phyloP scores from a whole-genome alignment of 768 basidiomycete species.

The Termitomyces sp. region DNA sequence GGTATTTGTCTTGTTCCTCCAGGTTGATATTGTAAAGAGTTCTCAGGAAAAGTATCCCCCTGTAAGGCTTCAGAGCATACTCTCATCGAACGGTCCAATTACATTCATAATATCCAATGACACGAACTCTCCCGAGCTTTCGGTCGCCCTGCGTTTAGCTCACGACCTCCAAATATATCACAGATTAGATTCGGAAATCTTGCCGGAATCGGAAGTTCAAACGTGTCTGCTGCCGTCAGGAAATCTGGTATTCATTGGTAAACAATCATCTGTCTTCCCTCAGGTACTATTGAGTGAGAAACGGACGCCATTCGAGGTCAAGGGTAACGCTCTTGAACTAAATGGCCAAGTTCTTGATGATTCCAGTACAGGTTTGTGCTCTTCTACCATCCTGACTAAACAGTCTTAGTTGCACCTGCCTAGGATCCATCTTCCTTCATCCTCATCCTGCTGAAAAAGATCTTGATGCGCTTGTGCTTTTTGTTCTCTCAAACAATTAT shows the following conservation, averaged over 20 bases:
- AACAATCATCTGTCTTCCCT: conserved; percentile 27
- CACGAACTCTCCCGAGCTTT: conserved; percentile 28
- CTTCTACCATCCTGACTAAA: background rate
- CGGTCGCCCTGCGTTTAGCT: conserved; percentile 59
- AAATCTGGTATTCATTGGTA: conserved; percentile 58
- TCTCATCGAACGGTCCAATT: conserved; percentile 49
- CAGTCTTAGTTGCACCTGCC: background rate
- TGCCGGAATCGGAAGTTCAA: conserved; percentile 34
- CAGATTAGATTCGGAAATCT: conserved; percentile 60
- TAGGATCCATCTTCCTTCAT: conserved; percentile 59
- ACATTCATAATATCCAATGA: conserved; percentile 47
- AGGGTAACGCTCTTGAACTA: conserved; percentile 20
- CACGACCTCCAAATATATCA: conserved; percentile 66
- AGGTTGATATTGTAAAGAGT: background rate
- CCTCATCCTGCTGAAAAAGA: conserved; percentile 42
- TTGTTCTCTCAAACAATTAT: conserved; percentile 54
- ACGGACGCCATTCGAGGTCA: conserved; percentile 26
- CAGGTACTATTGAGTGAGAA: conserved; percentile 23
- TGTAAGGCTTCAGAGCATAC: conserved; percentile 62
- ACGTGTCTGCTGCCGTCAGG: conserved; percentile 25
- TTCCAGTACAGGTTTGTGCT: conserved; percentile 22
- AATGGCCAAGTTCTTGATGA: conserved; percentile 21
- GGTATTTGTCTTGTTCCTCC: background rate
- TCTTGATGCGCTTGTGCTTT: conserved; percentile 32
- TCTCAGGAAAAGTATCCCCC: conserved; percentile 22